Evolutionary conservation across 345 rosid species (phyloP).

Genomic region (Punica granatum): DNA sequence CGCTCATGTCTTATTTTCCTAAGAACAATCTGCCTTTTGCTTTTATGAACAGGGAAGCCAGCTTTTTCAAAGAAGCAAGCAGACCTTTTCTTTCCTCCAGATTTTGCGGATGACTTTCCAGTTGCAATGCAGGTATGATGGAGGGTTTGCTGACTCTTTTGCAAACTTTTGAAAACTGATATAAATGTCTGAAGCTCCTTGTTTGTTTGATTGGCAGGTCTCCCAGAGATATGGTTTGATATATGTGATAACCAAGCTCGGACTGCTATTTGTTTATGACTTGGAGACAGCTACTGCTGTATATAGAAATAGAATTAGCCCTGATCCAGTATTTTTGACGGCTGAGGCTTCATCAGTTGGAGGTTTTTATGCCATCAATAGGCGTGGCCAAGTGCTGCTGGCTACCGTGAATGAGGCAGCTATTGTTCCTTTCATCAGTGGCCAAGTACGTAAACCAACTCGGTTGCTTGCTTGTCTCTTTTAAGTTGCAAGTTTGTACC

Average conservation of each 20-base stretch:
- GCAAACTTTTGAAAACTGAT: background rate
- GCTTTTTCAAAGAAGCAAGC: slow-evolving; percentile 94
- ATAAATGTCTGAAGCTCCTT: background rate
- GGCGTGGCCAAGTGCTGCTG: slow-evolving; percentile 81
- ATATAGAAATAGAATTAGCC: slow-evolving; percentile 96
- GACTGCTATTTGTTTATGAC: slow-evolving; percentile 94
- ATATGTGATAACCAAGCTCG: slow-evolving; percentile 92
- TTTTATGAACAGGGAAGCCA: slow-evolving; percentile 85
- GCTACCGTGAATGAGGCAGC: slow-evolving; percentile 95
- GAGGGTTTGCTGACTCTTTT: background rate
- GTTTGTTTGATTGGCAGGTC: slow-evolving; percentile 49
- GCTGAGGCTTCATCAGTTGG: slow-evolving; percentile 87
- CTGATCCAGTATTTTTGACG: slow-evolving; percentile 97
- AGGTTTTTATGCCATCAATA: slow-evolving; percentile 89
- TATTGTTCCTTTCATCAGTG: slow-evolving; percentile 90
- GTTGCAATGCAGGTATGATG: slow-evolving; percentile 98
- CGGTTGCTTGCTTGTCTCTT: no score
- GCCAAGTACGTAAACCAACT: slow-evolving; percentile 57
- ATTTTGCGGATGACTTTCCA: slow-evolving; percentile 97
- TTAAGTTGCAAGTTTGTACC: no score
- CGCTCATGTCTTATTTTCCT: no score
- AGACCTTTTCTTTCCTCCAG: slow-evolving; percentile 97
- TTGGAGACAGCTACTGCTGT: slow-evolving; percentile 97
- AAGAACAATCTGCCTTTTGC: no score
- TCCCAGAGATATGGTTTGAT: slow-evolving; percentile 92